Percentiles rank a stretch among this genome's conserved stretches.
phyloP scores from a whole-genome alignment of 1,139 yeast genomes.

The Diutina catenulata region DNA sequence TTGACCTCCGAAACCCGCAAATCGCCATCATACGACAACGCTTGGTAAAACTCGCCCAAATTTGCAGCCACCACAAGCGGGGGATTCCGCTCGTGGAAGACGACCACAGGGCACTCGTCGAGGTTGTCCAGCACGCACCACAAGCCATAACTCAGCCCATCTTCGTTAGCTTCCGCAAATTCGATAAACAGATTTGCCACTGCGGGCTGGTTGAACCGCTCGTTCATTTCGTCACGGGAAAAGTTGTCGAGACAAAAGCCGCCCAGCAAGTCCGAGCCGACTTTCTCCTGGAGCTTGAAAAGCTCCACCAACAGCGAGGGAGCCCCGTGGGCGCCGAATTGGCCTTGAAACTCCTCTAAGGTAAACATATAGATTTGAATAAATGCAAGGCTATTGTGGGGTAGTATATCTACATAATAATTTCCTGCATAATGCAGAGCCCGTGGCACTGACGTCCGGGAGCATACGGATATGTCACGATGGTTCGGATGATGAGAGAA shows the following conservation, averaged over 20 bases:
- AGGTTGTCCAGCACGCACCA: neutral
- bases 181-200: neutral
- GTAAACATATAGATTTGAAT: neutral
- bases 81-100: neutral
- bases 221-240: neutral
- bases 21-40: neutral
- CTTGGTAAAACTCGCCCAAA: neutral
- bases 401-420: neutral
- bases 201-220: neutral
- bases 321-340: neutral
- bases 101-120: neutral
- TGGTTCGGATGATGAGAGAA: too few species aligned
- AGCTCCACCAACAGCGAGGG: neutral
- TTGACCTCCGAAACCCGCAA: neutral
- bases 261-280: neutral
- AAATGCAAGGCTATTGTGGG: neutral
- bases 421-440: too few species aligned
- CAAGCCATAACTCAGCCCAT: neutral
- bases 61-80: too few species aligned
- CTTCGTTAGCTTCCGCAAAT: neutral
- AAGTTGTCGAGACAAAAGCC: neutral
- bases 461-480: too few species aligned
- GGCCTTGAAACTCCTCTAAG: neutral
- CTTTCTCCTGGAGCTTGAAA: neutral
- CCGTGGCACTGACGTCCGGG: too few species aligned